Conservation (phyloP, 768 basidiomycete genomes). For the Trametes sanguinea region DNA sequence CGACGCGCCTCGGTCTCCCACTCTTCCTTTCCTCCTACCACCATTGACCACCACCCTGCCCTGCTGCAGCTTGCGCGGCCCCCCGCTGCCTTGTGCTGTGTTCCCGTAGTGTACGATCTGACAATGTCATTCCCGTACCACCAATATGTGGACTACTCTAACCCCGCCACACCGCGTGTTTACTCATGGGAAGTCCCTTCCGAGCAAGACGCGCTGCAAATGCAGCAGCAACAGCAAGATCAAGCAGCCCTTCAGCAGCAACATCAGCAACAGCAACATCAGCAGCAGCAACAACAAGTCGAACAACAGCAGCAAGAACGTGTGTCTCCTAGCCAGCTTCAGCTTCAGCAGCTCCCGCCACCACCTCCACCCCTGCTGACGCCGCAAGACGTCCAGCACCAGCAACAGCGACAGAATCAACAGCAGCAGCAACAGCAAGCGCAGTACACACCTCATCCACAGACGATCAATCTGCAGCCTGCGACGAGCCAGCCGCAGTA, state of each 20-base stretch:
- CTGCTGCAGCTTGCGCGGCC: slow-evolving; percentile 11
- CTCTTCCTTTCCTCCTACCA: background rate
- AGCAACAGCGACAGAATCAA: background rate
- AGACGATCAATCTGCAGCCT: slow-evolving; percentile 16
- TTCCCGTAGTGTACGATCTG: slow-evolving; percentile 11
- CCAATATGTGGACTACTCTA: slow-evolving; percentile 28
- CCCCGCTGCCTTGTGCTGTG: background rate
- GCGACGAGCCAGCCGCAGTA: slow-evolving; percentile 10
- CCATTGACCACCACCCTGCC: background rate
- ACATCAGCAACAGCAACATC: slow-evolving; percentile 14
- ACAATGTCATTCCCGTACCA: slow-evolving; percentile 28
- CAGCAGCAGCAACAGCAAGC: slow-evolving; percentile 15
- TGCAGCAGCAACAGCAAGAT: slow-evolving; percentile 11
- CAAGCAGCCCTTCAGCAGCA: background rate
- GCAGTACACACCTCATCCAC: slow-evolving; percentile 13
- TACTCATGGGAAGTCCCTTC: slow-evolving; percentile 25
- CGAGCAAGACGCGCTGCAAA: slow-evolving; percentile 15
- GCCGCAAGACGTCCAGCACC: slow-evolving; percentile 10
- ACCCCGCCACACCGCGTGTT: slow-evolving; percentile 23
- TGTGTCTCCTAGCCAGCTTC: slow-evolving; percentile 20
- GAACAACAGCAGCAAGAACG: slow-evolving; percentile 14
- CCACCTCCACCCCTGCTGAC: slow-evolving; percentile 6
- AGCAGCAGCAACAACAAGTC: slow-evolving; percentile 15
- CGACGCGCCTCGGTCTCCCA: background rate
- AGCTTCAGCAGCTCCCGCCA: slow-evolving; percentile 19